Evolutionary conservation across 2,329 filamentous ascomycete genomes (phyloP).

Genomic region (Dothiorella sarmentorum): DNA sequence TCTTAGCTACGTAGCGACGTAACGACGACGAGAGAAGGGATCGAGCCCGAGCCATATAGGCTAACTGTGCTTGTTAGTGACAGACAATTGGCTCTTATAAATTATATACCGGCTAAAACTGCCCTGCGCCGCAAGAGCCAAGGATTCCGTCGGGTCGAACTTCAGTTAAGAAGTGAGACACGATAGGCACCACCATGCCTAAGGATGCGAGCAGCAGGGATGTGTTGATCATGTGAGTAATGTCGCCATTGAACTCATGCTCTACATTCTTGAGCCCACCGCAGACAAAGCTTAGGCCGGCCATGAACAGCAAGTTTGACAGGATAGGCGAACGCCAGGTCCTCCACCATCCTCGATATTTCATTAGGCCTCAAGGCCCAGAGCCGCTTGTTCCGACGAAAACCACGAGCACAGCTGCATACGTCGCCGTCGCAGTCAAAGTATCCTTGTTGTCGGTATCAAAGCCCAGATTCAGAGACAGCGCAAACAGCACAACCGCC

Average conservation of each 20-base stretch:
- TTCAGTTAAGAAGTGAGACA: conserved; percentile 61
- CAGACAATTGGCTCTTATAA: no score
- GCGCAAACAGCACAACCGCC: neutral
- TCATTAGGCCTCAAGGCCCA: no score
- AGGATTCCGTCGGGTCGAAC: neutral
- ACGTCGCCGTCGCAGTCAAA: neutral
- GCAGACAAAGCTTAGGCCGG: conserved; percentile 91
- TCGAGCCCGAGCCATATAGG: no score
- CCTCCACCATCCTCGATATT: no score
- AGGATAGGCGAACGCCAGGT: no score
- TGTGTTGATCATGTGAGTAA: conserved; percentile 83
- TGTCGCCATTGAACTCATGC: conserved; percentile 87
- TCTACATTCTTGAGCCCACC: conserved; percentile 74
- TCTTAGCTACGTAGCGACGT: no score
- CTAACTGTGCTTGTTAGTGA: no score
- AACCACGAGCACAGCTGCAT: neutral
- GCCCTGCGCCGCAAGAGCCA: no score
- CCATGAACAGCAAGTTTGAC: conserved; percentile 81
- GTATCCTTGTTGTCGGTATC: neutral
- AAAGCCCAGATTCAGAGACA: neutral
- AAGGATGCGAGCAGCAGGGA: conserved; percentile 75
- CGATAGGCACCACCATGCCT: conserved; percentile 83
- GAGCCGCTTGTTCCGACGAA: neutral
- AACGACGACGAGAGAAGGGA: no score
- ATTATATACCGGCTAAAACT: no score